phyloP scores from a whole-genome alignment of 1,284 basidiomycete species.

The Trametes polyzona region DNA sequence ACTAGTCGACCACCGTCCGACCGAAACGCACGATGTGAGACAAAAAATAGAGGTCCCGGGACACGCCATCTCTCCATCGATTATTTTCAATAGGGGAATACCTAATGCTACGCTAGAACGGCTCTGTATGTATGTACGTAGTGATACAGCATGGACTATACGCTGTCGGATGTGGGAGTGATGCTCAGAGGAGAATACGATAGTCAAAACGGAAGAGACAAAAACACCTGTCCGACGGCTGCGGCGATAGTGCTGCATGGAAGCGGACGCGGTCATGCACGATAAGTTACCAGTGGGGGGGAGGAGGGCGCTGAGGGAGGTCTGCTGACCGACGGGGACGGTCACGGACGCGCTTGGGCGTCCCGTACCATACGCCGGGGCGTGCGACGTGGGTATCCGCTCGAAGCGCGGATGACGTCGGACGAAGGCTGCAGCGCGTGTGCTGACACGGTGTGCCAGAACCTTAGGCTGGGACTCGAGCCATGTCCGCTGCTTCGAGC shows the following conservation, averaged over 20 bases:
- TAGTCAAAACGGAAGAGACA: neutral
- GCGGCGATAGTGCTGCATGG: slow-evolving; percentile 21
- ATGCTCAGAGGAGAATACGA: slow-evolving; percentile 1
- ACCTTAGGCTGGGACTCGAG: neutral
- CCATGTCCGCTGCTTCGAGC: slow-evolving; percentile 17
- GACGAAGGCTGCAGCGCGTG: slow-evolving; percentile 12
- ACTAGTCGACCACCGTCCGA: neutral
- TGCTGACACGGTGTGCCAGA: slow-evolving; percentile 4
- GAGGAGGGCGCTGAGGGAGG: slow-evolving; percentile 4
- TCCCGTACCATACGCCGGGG: slow-evolving; percentile 5
- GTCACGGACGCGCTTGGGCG: slow-evolving; percentile 9
- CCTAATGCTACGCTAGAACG: slow-evolving; percentile 23
- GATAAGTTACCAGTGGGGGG: slow-evolving; percentile 20
- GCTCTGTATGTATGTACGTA: slow-evolving; percentile 23
- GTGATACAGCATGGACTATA: slow-evolving; percentile 22
- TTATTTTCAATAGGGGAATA: slow-evolving; percentile 21
- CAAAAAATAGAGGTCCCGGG: neutral
- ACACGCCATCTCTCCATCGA: neutral
- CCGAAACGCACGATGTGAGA: neutral
- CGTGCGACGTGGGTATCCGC: slow-evolving; percentile 15
- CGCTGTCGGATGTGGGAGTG: slow-evolving; percentile 2
- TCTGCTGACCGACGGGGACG: slow-evolving; percentile 21
- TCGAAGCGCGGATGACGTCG: slow-evolving; percentile 21
- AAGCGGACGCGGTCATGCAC: slow-evolving; percentile 11
- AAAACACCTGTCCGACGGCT: neutral